Percentiles rank a stretch among this genome's conserved stretches.
Conservation (phyloP, 192 early-diverging fungal species). For the Piromyces finnis region DNA sequence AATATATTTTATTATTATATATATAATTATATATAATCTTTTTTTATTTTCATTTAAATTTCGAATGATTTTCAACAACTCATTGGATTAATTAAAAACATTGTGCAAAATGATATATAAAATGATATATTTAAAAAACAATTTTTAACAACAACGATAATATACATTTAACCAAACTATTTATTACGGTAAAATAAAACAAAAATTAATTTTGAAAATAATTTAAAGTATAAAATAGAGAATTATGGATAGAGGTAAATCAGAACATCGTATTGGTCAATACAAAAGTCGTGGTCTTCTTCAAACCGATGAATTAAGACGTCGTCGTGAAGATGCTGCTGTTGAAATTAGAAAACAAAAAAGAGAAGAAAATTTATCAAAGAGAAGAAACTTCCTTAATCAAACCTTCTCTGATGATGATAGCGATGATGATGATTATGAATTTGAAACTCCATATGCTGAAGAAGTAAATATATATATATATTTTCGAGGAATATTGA, state of each 20-base stretch:
- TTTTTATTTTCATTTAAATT: no score
- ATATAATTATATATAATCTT: no score
- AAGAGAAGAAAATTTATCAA: conserved; percentile 79
- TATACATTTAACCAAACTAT: no score
- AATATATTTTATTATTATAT: no score
- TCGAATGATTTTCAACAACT: no score
- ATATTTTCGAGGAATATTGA: neutral
- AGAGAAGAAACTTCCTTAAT: conserved; percentile 69
- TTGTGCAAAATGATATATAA: no score
- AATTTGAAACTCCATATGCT: conserved; percentile 18
- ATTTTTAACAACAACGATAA: no score
- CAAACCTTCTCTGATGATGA: conserved; percentile 25
- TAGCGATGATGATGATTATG: conserved; percentile 75
- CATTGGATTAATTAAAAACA: no score
- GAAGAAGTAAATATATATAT: conserved; percentile 25
- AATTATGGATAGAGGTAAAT: neutral
- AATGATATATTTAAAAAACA: no score
- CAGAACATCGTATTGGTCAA: neutral
- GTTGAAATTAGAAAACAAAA: conserved; percentile 92
- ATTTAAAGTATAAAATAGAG: neutral
- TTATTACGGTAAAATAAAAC: no score
- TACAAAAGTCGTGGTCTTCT: conserved; percentile 80
- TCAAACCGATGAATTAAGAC: conserved; percentile 77
- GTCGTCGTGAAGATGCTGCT: conserved; percentile 78
- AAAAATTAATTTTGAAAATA: no score